phyloP scores from a whole-genome alignment of 345 rosid genomes.

The Crucihimalaya himalaica region DNA sequence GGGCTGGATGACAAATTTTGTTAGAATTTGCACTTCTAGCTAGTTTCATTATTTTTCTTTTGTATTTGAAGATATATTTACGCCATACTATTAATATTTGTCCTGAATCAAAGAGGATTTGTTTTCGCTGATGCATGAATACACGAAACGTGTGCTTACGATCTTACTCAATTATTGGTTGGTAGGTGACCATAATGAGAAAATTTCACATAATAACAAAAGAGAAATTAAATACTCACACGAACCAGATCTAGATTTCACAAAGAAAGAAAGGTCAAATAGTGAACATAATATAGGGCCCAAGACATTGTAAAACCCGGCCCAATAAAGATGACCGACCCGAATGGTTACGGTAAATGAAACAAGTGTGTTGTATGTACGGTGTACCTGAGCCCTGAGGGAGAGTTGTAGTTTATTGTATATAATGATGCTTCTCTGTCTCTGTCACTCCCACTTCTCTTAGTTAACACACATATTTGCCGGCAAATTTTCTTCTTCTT shows the following conservation, averaged over 20 bases:
- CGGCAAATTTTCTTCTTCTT: slow-evolving; percentile 8
- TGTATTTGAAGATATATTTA: no score
- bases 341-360: background rate
- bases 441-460: slow-evolving; percentile 29
- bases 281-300: background rate
- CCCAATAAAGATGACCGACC: slow-evolving; percentile 10
- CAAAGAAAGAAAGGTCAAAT: background rate
- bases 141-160: slow-evolving; percentile 12
- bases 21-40: background rate
- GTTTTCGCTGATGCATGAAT: background rate
- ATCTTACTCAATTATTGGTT: slow-evolving; percentile 9
- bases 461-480: background rate
- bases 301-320: background rate
- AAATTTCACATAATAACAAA: background rate
- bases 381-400: slow-evolving; percentile 24
- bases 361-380: slow-evolving; percentile 6
- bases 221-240: background rate
- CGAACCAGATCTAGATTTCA: background rate
- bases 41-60: background rate
- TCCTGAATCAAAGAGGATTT: background rate
- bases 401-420: background rate
- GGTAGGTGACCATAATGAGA: slow-evolving; percentile 23
- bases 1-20: no score
- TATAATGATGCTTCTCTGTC: slow-evolving; percentile 29
- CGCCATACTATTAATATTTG: background rate